Evolutionary conservation across 805 yeast genomes (phyloP).

Genomic region (Hyphopichia homilentoma): DNA sequence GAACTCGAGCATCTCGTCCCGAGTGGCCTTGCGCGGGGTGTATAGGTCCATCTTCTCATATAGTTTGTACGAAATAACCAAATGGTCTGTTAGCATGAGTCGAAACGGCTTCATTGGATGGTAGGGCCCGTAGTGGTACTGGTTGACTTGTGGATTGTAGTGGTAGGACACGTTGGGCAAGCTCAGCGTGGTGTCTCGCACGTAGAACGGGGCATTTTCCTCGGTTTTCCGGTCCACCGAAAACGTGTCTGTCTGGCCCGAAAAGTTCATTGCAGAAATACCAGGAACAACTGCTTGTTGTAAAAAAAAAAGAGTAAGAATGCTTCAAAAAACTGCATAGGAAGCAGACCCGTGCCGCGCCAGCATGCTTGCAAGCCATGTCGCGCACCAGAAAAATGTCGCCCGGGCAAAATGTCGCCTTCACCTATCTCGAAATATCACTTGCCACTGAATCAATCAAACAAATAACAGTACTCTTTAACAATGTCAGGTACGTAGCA

Average conservation of each 20-base stretch:
- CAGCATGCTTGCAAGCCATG: too few species aligned
- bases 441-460: not conserved
- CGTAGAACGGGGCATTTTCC: conserved; percentile 30
- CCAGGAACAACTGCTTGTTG: too few species aligned
- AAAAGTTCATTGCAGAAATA: too few species aligned
- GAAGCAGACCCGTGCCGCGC: too few species aligned
- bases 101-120: conserved; percentile 99
- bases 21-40: conserved; percentile 77
- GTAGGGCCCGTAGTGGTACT: conserved; percentile 84
- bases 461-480: conserved; percentile 1
- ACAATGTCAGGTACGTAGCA: conserved; percentile 25
- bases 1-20: conserved; percentile 73
- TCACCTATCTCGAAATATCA: too few species aligned
- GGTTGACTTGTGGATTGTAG: conserved; percentile 74
- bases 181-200: conserved; percentile 19
- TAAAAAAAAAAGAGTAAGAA: too few species aligned
- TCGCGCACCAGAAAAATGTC: conserved; percentile 1
- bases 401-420: too few species aligned
- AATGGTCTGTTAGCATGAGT: conserved; percentile 87
- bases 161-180: conserved; percentile 78
- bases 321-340: too few species aligned
- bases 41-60: conserved; percentile 90
- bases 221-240: conserved; percentile 30
- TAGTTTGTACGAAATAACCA: conserved; percentile 78
- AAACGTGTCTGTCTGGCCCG: conserved; percentile 25